A percentile compares a stretch with the other conserved stretches of the same genome.
These are phyloP conservation scores for Phytophthora rubi DNA, from an alignment of 352 stramenopile genomes.

Conservation along the genomic window DNA sequence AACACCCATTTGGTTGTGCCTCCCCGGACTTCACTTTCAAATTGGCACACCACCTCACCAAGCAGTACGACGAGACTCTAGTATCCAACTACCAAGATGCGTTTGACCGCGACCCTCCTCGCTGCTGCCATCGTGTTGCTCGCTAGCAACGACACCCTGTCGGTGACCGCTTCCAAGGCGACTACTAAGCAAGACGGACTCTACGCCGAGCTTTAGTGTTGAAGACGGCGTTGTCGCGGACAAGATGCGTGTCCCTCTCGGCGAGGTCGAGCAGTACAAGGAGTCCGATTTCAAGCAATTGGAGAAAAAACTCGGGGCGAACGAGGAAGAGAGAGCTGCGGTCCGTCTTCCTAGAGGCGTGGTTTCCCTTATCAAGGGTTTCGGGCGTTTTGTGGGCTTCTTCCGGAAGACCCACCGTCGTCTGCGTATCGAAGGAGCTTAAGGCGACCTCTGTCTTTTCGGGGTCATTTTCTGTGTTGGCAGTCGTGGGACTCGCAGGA, in stretches of 20 bases:
- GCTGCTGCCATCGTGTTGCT: conserved; percentile 8
- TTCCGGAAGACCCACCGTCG: conserved; percentile 8
- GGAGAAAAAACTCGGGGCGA: conserved; percentile 1
- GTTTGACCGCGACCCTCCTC: conserved; percentile 3
- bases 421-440: conserved; percentile 11
- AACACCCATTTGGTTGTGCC: not conserved
- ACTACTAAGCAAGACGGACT: conserved; percentile 9
- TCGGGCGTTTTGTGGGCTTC: conserved; percentile 9
- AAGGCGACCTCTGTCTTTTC: not conserved
- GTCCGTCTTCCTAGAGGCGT: conserved; percentile 1
- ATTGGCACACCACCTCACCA: not conserved
- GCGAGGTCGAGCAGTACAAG: conserved; percentile 12
- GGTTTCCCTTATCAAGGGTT: not conserved
- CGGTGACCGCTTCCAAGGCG: conserved; percentile 6
- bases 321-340: conserved; percentile 18
- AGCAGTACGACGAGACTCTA: not conserved
- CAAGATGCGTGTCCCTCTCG: conserved; percentile 20
- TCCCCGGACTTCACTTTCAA: not conserved
- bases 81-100: conserved; percentile 9
- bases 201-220: conserved; percentile 15
- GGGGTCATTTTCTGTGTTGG: too few species aligned
- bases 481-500: too few species aligned
- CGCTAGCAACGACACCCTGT: conserved; percentile 1
- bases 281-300: conserved; percentile 13
- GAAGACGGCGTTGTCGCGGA: conserved; percentile 15